Base-by-base conservation (phyloP, 202 grass and related monocot genomes). In the Dendrocalamus latiflorus region DNA sequence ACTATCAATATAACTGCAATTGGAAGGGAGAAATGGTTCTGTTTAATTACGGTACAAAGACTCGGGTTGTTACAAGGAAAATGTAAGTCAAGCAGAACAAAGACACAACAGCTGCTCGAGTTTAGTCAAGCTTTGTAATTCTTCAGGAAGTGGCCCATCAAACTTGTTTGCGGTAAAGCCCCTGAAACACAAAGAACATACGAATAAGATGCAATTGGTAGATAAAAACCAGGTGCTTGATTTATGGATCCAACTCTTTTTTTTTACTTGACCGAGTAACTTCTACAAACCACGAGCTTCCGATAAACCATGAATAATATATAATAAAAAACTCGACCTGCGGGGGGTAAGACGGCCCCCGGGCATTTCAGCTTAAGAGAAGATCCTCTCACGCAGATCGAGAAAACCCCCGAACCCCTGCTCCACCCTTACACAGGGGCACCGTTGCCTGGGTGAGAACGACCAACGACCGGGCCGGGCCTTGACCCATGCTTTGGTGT, bases 31-130 rank as follows among this genome's bases (percentile, higher is more conserved):
- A 60, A 24, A 60, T 60, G 22, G 22, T 60, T 60, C 18, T 55
- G 51, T 12, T 55, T 20, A 55, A 55, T 20, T 21, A 20, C 6
- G 51, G 51, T 55, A 47, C 51, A 55, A 42, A 42, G 7, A 42
- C 7, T 0, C 9, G 20, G 17, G 51, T 60, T 24, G 41, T 60
- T 28, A 60, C 3, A 60, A 60, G 57, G 24, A 60, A 60, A 60
- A 28, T 2, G 57, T 28, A 28, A 9, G 43, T 70, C 43, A 48
- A 69, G 34, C n/a, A 53, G 36, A 56, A 39, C 42, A 2, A 13
- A 64, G 73, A 84, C 72, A 22, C 70, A 79, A 91, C 89, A 84
- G 44, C 76, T 86, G 5, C 38, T 86, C 36, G 47, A 91, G 81
- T 20, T 20, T 74, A 3, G 66, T 83, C 60, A 91, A 60, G 47